Conservation (phyloP, 2,329 filamentous ascomycete species). For the Paraconiothyrium sp. region DNA sequence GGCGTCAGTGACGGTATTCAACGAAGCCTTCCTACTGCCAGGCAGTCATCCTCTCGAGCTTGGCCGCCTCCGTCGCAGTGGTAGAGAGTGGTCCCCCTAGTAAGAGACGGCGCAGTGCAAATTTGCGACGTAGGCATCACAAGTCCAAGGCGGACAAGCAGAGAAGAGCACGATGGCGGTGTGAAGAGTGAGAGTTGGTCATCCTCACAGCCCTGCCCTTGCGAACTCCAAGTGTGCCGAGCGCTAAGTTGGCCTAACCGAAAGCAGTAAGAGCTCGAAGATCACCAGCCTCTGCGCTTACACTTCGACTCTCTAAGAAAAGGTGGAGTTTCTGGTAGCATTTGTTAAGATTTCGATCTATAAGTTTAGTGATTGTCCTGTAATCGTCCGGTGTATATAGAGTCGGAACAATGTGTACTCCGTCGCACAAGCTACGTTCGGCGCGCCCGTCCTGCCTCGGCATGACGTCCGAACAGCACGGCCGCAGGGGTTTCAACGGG, state of each 20-base stretch:
- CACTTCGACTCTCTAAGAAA: neutral
- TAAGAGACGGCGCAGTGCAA: neutral
- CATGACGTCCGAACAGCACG: slow-evolving; percentile 17
- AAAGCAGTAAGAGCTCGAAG: neutral
- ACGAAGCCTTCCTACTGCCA: neutral
- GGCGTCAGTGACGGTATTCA: slow-evolving; percentile 32
- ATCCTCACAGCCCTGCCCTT: slow-evolving; percentile 4
- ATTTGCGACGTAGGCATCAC: neutral
- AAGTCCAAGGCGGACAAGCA: neutral
- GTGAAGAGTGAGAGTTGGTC: slow-evolving; percentile 6
- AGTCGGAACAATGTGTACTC: neutral
- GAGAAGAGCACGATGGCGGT: slow-evolving; percentile 8
- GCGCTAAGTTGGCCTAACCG: slow-evolving; percentile 8
- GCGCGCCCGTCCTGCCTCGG: slow-evolving; percentile 16
- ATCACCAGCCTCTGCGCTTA: neutral
- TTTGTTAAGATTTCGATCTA: neutral
- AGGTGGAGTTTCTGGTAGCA: neutral
- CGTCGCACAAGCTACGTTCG: neutral
- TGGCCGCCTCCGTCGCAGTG: neutral
- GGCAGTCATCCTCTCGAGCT: neutral
- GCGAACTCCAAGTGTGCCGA: slow-evolving; percentile 14
- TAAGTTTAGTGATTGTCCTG: neutral
- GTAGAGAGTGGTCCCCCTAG: neutral
- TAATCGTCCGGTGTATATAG: neutral
- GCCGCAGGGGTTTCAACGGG: neutral